Evolutionary conservation across 768 basidiomycete genomes (phyloP).

Genomic region (Daedaleopsis nitida): DNA sequence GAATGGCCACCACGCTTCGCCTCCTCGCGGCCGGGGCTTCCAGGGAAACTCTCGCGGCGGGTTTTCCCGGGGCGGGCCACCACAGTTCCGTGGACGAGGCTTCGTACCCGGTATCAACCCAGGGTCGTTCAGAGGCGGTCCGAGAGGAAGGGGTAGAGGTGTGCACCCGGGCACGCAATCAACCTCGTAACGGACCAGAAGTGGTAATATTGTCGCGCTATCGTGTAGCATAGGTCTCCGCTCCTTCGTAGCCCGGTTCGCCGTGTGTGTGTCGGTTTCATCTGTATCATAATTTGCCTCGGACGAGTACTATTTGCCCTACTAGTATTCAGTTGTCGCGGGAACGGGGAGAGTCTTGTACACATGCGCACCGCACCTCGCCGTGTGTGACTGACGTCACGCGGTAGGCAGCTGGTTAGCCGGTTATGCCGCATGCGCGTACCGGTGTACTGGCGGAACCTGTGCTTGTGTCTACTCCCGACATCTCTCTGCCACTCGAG

Average conservation of each 20-base stretch:
- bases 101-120: slow-evolving; percentile 26
- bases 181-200: not conserved
- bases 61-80: slow-evolving; percentile 28
- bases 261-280: not conserved
- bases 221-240: slow-evolving; percentile 1
- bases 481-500: no score
- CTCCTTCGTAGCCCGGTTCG: not conserved
- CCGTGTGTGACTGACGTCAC: no score
- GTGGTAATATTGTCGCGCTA: not conserved
- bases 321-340: no score
- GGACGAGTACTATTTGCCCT: not conserved
- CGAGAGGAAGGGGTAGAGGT: slow-evolving; percentile 37
- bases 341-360: no score
- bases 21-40: slow-evolving; percentile 5
- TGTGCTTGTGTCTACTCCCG: no score
- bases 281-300: not conserved
- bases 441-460: no score
- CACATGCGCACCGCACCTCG: no score
- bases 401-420: no score
- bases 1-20: slow-evolving; percentile 3
- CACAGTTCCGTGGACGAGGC: slow-evolving; percentile 33
- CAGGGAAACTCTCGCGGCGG: slow-evolving; percentile 18
- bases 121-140: slow-evolving; percentile 22
- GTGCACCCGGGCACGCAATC: slow-evolving; percentile 1
- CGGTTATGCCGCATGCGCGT: no score